Conservation (phyloP, 441 rosid species). For the Flueggea neowawraea region DNA sequence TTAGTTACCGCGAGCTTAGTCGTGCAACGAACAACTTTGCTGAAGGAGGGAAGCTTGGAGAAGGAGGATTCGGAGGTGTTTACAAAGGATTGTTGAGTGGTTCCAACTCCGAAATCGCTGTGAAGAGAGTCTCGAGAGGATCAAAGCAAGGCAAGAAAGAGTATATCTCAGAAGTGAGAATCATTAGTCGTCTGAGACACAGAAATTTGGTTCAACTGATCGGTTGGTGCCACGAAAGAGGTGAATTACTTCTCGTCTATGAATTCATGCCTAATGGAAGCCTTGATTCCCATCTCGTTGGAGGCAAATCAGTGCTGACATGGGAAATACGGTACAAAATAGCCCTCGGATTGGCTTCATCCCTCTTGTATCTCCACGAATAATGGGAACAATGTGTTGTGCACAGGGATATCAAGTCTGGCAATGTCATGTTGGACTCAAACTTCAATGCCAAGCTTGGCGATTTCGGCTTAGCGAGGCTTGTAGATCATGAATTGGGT, state of each 20-base stretch:
- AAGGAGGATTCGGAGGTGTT: slow-evolving; percentile 37
- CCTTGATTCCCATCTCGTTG: slow-evolving; percentile 38
- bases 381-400: slow-evolving; percentile 24
- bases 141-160: slow-evolving; percentile 33
- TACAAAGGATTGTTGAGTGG: slow-evolving; percentile 27
- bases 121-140: slow-evolving; percentile 27
- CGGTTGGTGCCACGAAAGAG: slow-evolving; percentile 39
- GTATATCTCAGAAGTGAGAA: slow-evolving; percentile 30
- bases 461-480: slow-evolving; percentile 38
- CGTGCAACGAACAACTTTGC: slow-evolving; percentile 26
- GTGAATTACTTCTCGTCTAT: slow-evolving; percentile 20
- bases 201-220: slow-evolving; percentile 35
- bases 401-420: slow-evolving; percentile 34
- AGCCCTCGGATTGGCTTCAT: slow-evolving; percentile 23
- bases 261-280: slow-evolving; percentile 39
- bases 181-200: slow-evolving; percentile 36
- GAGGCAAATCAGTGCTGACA: slow-evolving; percentile 14
- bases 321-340: slow-evolving; percentile 32
- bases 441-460: slow-evolving; percentile 32
- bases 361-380: slow-evolving; percentile 28
- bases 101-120: slow-evolving; percentile 12
- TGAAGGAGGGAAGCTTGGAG: slow-evolving; percentile 26
- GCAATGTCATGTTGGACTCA: slow-evolving; percentile 31
- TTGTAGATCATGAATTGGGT: slow-evolving; percentile 22
- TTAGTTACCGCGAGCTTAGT: slow-evolving; percentile 23